Base-by-base conservation (phyloP, 768 basidiomycete genomes). In the Suillus cothurnatus region DNA sequence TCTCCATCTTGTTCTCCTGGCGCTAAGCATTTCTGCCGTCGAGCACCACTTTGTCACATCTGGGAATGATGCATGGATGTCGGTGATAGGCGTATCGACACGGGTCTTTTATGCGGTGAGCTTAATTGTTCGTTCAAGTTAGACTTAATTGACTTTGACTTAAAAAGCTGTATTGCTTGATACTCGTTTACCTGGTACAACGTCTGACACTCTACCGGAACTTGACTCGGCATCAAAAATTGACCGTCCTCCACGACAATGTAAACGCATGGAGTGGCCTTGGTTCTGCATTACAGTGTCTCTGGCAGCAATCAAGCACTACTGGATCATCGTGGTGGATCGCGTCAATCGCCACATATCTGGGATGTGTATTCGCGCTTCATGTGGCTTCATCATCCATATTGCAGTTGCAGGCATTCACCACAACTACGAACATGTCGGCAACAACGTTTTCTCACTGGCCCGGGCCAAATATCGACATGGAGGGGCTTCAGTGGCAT, bases 141-240 rank as follows among this genome's bases (percentile, higher is more conserved):
- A 23, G 6, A 26, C 19, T 6, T 21, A 4, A 23, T 53, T 62
- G 15, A 62, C 6, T 11, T 63, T 58, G n/a, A 28, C 26, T 34
- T 11, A 2, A 12, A 21, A 62, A 70, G 70, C 21, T 70, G 21
- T 71, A 66, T 56, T 49, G 61, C 17, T 19, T 64, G 38, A 61
- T 43, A 23, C 43, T 71, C 6, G 62, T 71, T 17, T 61, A 58
- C 32, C 31, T 65, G 17, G 64, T 65, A 14, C 70, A 71, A 55
- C 62, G 56, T 31, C 64, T 71, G 36, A 49, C 64, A 21, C 45
- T 71, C 41, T 52, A 50, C 41, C 21, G 62, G 23, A 64, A 34
- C 28, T 26, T 71, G 15, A 26, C 39, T 26, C 59, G 34, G 43
- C 49, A 45, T 15, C 61, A 64, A 49, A 26, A 63, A 15, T 32